Evolutionary conservation across 1,284 basidiomycete genomes (phyloP).

Genomic region (Cryptococcus maquisensis): DNA sequence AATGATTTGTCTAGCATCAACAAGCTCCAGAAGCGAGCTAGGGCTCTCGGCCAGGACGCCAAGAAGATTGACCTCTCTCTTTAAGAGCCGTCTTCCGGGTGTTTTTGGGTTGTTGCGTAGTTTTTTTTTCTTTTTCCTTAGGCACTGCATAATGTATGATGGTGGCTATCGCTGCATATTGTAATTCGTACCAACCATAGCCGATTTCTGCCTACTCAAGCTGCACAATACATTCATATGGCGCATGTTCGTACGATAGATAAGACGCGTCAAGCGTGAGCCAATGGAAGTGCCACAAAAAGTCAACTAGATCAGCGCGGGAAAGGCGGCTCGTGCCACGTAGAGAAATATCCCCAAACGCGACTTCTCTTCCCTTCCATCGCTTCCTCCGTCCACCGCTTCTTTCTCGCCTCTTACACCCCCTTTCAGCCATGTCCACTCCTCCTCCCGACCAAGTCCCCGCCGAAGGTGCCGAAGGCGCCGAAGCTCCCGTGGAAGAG

Average conservation of each 20-base stretch:
- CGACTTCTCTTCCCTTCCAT: not conserved
- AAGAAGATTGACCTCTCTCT: slow-evolving; percentile 47
- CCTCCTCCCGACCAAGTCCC: slow-evolving; percentile 2
- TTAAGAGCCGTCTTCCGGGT: slow-evolving; percentile 26
- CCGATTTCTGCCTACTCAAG: not conserved
- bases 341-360: not conserved
- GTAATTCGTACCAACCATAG: not conserved
- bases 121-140: not conserved
- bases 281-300: slow-evolving; percentile 17
- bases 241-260: too few species aligned
- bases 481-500: not conserved
- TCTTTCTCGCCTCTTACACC: not conserved
- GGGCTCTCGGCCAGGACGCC: slow-evolving; percentile 57
- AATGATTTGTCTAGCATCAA: slow-evolving; percentile 71
- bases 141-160: slow-evolving; percentile 26
- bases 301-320: slow-evolving; percentile 2
- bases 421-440: not conserved
- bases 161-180: slow-evolving; percentile 4
- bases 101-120: slow-evolving; percentile 15
- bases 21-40: slow-evolving; percentile 91
- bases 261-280: not conserved
- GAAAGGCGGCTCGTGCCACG: not conserved
- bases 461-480: not conserved
- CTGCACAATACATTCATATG: too few species aligned
- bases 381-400: not conserved